These are phyloP conservation scores for Aquilaria sinensis DNA, from an alignment of 345 rosid genomes.

Conservation along the genomic window DNA sequence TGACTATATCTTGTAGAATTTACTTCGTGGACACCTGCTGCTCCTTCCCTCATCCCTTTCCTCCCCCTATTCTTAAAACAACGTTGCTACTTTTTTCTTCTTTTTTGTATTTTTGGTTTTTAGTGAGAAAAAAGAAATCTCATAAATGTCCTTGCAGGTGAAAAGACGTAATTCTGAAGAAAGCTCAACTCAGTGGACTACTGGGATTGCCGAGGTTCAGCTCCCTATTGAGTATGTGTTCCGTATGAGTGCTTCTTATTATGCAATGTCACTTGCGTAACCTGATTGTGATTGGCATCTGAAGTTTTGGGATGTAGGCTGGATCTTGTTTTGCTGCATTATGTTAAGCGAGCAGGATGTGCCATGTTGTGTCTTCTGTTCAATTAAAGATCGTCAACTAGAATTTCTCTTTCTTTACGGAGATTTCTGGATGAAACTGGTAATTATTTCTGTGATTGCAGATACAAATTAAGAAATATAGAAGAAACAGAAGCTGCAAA, in stretches of 20 bases:
- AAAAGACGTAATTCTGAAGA: conserved; percentile 85
- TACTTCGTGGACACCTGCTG: neutral
- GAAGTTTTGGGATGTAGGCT: neutral
- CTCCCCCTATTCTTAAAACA: too few species aligned
- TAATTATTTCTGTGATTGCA: conserved; percentile 26
- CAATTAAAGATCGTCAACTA: neutral
- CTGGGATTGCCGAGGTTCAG: conserved; percentile 97
- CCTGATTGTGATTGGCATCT: neutral
- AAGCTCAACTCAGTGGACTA: conserved; percentile 99
- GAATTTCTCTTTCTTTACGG: neutral
- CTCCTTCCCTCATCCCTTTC: neutral
- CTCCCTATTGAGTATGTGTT: conserved; percentile 81
- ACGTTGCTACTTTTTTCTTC: neutral
- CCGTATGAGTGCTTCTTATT: conserved; percentile 2
- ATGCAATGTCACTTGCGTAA: neutral
- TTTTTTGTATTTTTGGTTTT: neutral
- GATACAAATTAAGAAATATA: conserved; percentile 86
- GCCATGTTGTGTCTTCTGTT: neutral
- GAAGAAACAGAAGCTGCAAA: conserved; percentile 99
- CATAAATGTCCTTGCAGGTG: conserved; percentile 39
- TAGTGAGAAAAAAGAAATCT: too few species aligned
- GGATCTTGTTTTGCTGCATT: conserved; percentile 9
- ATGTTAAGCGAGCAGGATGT: neutral
- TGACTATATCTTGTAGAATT: neutral
- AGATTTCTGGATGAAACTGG: neutral